These are phyloP conservation scores for Argentina anserina DNA, from an alignment of 306 rosid genomes.

Conservation along the genomic window DNA sequence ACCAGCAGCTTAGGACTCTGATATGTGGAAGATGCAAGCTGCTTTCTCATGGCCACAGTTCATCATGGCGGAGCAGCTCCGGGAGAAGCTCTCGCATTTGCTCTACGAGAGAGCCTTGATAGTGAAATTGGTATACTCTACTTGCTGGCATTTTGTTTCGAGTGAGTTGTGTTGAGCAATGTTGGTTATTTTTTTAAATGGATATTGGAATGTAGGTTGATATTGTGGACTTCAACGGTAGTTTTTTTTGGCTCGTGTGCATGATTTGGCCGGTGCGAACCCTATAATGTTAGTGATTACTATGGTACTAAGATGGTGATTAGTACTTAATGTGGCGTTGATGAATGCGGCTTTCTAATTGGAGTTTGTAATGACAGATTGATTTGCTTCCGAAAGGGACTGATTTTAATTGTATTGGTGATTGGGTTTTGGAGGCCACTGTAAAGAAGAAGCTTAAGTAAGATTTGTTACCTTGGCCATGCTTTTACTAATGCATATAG, in stretches of 20 bases:
- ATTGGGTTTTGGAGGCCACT: too few relatives aligned
- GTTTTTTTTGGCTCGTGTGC: constrained; percentile 78
- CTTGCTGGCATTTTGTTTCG: constrained; percentile 6
- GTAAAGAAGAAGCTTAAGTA: too few relatives aligned
- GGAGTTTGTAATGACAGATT: constrained; percentile 48
- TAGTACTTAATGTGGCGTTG: background rate
- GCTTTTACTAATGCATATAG: too few relatives aligned
- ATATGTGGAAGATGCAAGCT: too few relatives aligned
- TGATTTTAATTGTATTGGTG: too few relatives aligned
- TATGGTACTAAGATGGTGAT: constrained; percentile 46
- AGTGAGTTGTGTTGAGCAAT: constrained; percentile 13
- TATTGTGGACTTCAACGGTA: constrained; percentile 92
- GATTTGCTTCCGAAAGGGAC: too few relatives aligned
- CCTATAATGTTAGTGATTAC: constrained; percentile 89
- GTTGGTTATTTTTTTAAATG: background rate
- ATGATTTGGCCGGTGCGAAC: constrained; percentile 93
- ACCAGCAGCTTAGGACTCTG: too few relatives aligned
- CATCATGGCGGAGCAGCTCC: constrained; percentile 75
- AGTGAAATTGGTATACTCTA: constrained; percentile 70
- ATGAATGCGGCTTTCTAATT: constrained; percentile 1
- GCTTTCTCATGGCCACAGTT: constrained; percentile 83
- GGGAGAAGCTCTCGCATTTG: constrained; percentile 73
- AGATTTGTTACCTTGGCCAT: too few relatives aligned
- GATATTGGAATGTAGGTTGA: constrained; percentile 58
- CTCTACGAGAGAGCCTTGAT: constrained; percentile 74